These are phyloP conservation scores for Mesembryanthemum crystallinum DNA, from an alignment of 148 eudicot genomes.

Conservation along the genomic window DNA sequence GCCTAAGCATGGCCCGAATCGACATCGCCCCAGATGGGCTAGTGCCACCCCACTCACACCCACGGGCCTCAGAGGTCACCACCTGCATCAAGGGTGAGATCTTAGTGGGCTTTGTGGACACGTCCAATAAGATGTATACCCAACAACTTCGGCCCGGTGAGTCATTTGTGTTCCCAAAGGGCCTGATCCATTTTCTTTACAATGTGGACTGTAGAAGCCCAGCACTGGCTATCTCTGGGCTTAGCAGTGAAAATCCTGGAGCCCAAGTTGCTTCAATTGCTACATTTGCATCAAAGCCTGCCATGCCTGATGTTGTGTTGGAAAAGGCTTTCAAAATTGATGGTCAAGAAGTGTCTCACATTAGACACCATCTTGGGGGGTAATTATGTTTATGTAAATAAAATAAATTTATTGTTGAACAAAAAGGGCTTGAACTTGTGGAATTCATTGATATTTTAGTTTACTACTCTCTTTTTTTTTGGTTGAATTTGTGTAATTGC, in stretches of 20 bases:
- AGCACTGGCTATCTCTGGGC: slow-evolving; percentile 58
- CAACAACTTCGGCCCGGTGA: slow-evolving; percentile 64
- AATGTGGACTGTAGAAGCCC: slow-evolving; percentile 38
- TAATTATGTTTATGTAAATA: slow-evolving; percentile 15
- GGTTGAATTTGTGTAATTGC: not conserved
- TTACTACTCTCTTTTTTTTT: not conserved
- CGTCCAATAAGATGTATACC: slow-evolving; percentile 46
- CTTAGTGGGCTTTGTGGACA: slow-evolving; percentile 72
- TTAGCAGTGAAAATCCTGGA: slow-evolving; percentile 72
- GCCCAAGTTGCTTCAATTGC: slow-evolving; percentile 52
- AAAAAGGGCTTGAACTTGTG: not conserved
- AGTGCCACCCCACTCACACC: slow-evolving; percentile 83
- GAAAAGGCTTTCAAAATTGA: slow-evolving; percentile 54
- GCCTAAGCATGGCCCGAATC: slow-evolving; percentile 66
- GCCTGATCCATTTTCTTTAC: slow-evolving; percentile 63
- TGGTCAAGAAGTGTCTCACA: slow-evolving; percentile 54
- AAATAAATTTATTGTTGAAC: not conserved
- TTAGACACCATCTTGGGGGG: slow-evolving; percentile 60
- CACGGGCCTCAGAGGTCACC: slow-evolving; percentile 83
- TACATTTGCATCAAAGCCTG: slow-evolving; percentile 45
- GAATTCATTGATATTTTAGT: not conserved
- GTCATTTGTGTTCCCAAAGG: slow-evolving; percentile 77
- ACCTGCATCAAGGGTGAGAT: slow-evolving; percentile 61
- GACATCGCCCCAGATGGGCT: slow-evolving; percentile 59
- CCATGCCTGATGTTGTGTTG: slow-evolving; percentile 54